Base-by-base conservation (phyloP, 225 moss, liverwort and hornwort genomes). In the Polytrichum formosum region DNA sequence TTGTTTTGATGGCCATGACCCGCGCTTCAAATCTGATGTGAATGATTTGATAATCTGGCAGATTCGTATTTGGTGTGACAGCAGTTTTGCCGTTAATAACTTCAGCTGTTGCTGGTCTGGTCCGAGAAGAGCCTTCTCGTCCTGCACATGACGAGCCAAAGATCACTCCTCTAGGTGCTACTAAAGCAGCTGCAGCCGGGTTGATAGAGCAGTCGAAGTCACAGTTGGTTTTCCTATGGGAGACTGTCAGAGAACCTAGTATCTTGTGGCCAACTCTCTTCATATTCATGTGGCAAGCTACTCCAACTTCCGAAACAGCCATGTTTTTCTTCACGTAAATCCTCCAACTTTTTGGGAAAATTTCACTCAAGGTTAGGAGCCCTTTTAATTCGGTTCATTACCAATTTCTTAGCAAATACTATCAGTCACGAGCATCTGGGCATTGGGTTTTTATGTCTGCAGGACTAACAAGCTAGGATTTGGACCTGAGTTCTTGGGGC, bases 241-340 rank as follows among this genome's bases (percentile, higher is more conserved):
- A 88, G 76, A 94, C 98, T 18, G 86, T 91, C 63, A 94, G 90
- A 77, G 98, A 98, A 71, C 92, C 98, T 28, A 93, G 78, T 70
- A 98, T 98, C 61, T 90, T 94, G 30, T 80, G 93, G 78, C 98
- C 98, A 26, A 98, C 98, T 54, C 78, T 93, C 10, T 98, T 98
- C 72, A 98, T 98, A 68, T 94, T 94, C 68, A 61, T 98, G 75
- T 98, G 98, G 98, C 98, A 98, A 83, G 90, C 98, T 55, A 94
- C 98, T 54, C 98, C 98, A 56, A 89, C 91, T 8, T 98, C 98
- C 23, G 98, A 98, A 31, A 94, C 98, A 21, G 98, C 98, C 76
- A 94, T 98, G 98, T 94, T 98, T 77, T 98, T 91, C 73, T 98
- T 98, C 88, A 94, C 90, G 90, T 95, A 82, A 82, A 20, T 5